Evolutionary conservation across 371 early-diverging fungal genomes (phyloP), one percentile per base, ranked within the genome.

Genomic region (Rhizopus delemar): DNA sequence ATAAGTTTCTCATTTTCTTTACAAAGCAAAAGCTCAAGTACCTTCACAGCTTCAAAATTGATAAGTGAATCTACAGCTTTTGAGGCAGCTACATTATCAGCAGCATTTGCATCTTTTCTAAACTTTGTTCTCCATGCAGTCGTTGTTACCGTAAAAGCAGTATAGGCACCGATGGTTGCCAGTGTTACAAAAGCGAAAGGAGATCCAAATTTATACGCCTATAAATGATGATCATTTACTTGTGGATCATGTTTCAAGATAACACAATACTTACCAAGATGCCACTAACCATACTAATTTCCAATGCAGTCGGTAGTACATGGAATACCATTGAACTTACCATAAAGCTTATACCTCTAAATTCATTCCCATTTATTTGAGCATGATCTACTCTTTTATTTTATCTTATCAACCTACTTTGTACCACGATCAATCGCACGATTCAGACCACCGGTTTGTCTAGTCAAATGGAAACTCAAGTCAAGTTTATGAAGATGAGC

Each of bases 371-470:
- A 5, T 4, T 43, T 43, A 22, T 22, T 22, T 22, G 22, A 22
- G 22, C 22, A 22, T n/a, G 13, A 13, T 13, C n/a, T n/a, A 11
- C n/a, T 43, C 15, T 11, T 39, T 36, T 36, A 38, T 35, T 35
- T 41, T 45, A 34, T 28, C 4, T 22, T 34, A n/a, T 32, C 11
- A 8, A 48, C 53, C 50, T 80, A 87, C 89, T 97, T 98, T 53
- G 97, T 96, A 60, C 98, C 98, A 41, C 98, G 88, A 74, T 98
- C 98, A 63, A 98, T 95, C 22, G 98, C 96, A 11, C 98, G 84
- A 48, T 91, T 90, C 35, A 98, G 78, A 8, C 95, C 98, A 60
- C 98, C 98, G 0, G 98, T 97, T 74, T 96, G 95, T 28, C 96
- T 83, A 29, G 87, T 82, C 15, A 96, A 71, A 73, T 97, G 97